Base-by-base conservation (phyloP, 2,329 filamentous ascomycete genomes). In the Taxawa tesnikishii region DNA sequence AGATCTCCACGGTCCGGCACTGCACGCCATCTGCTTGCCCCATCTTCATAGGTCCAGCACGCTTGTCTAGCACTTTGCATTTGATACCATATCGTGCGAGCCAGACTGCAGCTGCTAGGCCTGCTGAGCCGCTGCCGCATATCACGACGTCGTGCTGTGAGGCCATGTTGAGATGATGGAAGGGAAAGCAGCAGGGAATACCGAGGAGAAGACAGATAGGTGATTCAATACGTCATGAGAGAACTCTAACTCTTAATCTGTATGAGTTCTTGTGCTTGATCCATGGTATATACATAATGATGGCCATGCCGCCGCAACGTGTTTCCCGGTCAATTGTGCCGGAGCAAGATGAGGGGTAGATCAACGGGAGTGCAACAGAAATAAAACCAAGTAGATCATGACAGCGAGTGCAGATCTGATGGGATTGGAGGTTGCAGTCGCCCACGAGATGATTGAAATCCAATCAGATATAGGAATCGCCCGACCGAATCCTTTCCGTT, bases 1-100 rank as follows among this genome's bases (percentile, higher is more conserved):
- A 71, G 12, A 83, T 79, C 51, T 83, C 75, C 2, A 82, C 60
- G 0, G 74, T 80, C 2, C 77, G 71, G 40, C 68, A 71, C 52
- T 81, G 73, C 3, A 79, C 56, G 3, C 70, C 70, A 40, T 68
- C 65, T 2, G 64, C 64, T 38, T 66, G 62, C n/a, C 52, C 50
- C n/a, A 34, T n/a, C 28, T 33, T 26, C 26, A 37, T 24, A 6
- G 34, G 34, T 15, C 34, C 34, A 5, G 13, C 12, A 24, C 29
- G 19, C 15, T 26, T 33, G 12, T 37, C 34, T 14, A 37, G 21
- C 9, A 37, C 28, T 12, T 11, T 32, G 21, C 26, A 37, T n/a
- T 18, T n/a, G 10, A 37, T 26, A 12, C 34, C 34, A n/a, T 17
- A 27, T 19, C 28, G 31, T 8, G 34, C 34, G 9, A 37, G 21